phyloP scores from a whole-genome alignment of 1,139 yeast species.

The Nadsonia starkeyi-henricii region DNA sequence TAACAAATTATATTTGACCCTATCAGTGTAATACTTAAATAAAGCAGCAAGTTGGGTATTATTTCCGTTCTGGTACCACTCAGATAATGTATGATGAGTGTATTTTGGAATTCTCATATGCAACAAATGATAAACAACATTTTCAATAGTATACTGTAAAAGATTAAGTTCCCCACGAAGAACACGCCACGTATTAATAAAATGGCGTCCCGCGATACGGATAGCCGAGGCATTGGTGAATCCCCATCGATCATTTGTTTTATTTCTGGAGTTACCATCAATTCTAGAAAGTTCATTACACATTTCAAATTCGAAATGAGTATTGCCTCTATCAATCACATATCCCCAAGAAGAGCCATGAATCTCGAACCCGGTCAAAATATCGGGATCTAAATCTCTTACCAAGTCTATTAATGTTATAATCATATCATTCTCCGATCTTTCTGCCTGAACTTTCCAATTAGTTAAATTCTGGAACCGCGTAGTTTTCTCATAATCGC shows the following conservation, averaged over 20 bases:
- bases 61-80: constrained; percentile 29
- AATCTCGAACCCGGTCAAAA: constrained; percentile 73
- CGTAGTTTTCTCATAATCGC: background rate
- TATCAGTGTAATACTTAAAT: constrained; percentile 37
- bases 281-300: constrained; percentile 32
- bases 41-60: constrained; percentile 25
- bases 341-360: constrained; percentile 85
- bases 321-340: constrained; percentile 48
- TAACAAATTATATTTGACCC: constrained; percentile 36
- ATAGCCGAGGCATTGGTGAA: constrained; percentile 62
- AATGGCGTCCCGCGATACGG: constrained; percentile 62
- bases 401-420: constrained; percentile 6
- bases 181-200: constrained; percentile 73
- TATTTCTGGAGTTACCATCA: constrained; percentile 23
- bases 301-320: constrained; percentile 38
- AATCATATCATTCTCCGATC: constrained; percentile 1
- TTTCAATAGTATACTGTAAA: constrained; percentile 62
- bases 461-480: background rate
- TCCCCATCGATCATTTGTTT: constrained; percentile 67
- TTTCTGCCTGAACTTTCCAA: background rate
- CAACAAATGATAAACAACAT: constrained; percentile 51
- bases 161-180: constrained; percentile 49
- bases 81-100: constrained; percentile 35
- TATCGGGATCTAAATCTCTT: constrained; percentile 54
- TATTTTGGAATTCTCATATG: constrained; percentile 57